phyloP scores from a whole-genome alignment of 345 rosid species.

The Salix koriyanagi region DNA sequence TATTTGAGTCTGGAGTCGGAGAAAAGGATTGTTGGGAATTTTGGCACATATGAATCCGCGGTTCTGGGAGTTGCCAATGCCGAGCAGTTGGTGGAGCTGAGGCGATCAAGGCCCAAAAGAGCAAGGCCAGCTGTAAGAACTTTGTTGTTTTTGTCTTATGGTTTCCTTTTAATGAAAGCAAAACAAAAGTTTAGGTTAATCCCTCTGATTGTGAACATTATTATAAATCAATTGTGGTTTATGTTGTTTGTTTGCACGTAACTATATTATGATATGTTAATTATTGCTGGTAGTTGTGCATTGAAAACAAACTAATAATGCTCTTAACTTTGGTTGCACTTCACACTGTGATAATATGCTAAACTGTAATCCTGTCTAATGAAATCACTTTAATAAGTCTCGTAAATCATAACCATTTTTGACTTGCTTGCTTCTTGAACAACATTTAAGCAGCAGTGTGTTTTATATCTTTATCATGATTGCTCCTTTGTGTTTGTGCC shows the following conservation, averaged over 20 bases:
- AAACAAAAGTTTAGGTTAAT: no score
- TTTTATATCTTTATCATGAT: background rate
- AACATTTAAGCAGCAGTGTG: background rate
- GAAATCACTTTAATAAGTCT: background rate
- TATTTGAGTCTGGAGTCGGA: conserved; percentile 75
- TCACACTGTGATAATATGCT: no score
- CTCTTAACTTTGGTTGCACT: background rate
- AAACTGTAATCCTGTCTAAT: background rate
- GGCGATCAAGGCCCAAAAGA: conserved; percentile 70
- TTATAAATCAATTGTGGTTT: no score
- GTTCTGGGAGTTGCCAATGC: conserved; percentile 71
- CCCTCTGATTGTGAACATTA: no score
- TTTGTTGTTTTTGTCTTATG: background rate
- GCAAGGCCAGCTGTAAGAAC: conserved; percentile 59
- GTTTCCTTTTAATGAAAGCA: no score
- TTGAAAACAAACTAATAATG: no score
- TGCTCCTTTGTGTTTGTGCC: background rate
- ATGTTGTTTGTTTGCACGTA: no score
- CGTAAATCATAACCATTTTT: background rate
- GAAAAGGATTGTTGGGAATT: conserved; percentile 63
- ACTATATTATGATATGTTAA: no score
- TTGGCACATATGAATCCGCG: conserved; percentile 80
- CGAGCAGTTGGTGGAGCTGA: conserved; percentile 51
- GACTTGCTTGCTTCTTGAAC: background rate
- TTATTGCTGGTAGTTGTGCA: no score